A percentile compares a stretch with the other conserved stretches of the same genome.
Evolutionary conservation across 192 early-diverging fungal genomes (phyloP).

Genomic region (Gamsiella multidivaricata): DNA sequence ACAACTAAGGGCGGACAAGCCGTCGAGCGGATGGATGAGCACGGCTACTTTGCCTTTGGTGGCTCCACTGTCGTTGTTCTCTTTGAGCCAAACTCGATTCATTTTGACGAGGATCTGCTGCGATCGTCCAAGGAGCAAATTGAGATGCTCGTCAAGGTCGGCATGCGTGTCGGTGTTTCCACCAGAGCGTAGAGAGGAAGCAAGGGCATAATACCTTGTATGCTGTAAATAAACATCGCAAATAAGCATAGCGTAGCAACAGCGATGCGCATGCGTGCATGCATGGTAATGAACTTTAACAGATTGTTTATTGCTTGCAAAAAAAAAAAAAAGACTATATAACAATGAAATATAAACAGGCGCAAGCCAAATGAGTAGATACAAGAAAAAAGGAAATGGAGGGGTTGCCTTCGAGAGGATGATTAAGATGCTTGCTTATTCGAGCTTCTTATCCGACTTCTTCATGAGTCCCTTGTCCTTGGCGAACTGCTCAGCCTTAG

Average conservation of each 20-base stretch:
- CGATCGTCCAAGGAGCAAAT: slow-evolving; percentile 70
- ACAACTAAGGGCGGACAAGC: slow-evolving; percentile 58
- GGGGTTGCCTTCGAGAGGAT: too few species aligned
- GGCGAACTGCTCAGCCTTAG: slow-evolving; percentile 49
- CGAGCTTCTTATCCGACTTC: slow-evolving; percentile 38
- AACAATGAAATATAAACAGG: too few species aligned
- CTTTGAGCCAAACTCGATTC: slow-evolving; percentile 69
- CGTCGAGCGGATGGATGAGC: slow-evolving; percentile 76
- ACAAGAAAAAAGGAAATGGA: too few species aligned
- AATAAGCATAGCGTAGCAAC: too few species aligned
- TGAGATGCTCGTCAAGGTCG: slow-evolving; percentile 73
- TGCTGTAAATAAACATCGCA: too few species aligned
- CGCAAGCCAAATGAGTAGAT: too few species aligned
- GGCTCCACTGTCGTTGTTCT: slow-evolving; percentile 80
- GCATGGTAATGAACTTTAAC: too few species aligned
- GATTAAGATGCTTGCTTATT: slow-evolving; percentile 9
- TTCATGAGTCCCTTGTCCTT: slow-evolving; percentile 53
- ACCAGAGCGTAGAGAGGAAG: neutral
- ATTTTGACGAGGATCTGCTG: slow-evolving; percentile 78
- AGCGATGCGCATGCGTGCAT: too few species aligned
- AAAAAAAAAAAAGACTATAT: too few species aligned
- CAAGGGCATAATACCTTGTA: too few species aligned
- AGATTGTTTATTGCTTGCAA: neutral
- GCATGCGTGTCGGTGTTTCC: slow-evolving; percentile 31
- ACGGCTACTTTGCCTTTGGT: slow-evolving; percentile 86